Conservation (phyloP, 176 grass and related monocot genomes). For the Bromus sterilis region DNA sequence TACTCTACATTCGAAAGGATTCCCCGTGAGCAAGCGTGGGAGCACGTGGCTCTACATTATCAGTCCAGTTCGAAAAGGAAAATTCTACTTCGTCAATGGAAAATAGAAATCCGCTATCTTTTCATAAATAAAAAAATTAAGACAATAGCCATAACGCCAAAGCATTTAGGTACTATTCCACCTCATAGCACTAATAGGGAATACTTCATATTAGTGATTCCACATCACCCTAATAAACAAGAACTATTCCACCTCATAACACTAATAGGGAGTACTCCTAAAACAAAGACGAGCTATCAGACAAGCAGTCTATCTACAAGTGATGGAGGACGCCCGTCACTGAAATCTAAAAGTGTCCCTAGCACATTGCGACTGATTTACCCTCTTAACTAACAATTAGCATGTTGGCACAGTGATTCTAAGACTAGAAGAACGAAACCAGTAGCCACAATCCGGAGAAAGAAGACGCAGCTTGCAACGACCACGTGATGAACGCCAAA, state of each 20-base stretch:
- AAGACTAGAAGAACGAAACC: neutral
- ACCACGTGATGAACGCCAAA: neutral
- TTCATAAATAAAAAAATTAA: no score
- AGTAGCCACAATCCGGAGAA: neutral
- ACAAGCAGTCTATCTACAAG: neutral
- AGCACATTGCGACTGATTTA: neutral
- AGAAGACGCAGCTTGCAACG: neutral
- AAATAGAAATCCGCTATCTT: no score
- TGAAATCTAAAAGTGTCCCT: neutral
- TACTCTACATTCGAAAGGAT: no score
- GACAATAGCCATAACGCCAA: no score
- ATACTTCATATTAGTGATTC: neutral
- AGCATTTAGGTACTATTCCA: no score
- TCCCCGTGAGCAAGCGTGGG: no score
- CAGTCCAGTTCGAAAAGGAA: no score
- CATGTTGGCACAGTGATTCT: neutral
- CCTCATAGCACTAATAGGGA: no score
- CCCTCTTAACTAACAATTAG: no score
- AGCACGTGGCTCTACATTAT: no score
- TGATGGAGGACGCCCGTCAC: neutral
- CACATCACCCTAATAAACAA: neutral
- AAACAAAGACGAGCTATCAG: neutral
- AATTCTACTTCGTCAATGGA: no score
- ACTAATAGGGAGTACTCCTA: no score
- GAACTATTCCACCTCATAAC: neutral